Evolutionary conservation across 177 flowering plant genomes (phyloP), one percentile per base, ranked within the genome.

Genomic region (Vitis hybrid): DNA sequence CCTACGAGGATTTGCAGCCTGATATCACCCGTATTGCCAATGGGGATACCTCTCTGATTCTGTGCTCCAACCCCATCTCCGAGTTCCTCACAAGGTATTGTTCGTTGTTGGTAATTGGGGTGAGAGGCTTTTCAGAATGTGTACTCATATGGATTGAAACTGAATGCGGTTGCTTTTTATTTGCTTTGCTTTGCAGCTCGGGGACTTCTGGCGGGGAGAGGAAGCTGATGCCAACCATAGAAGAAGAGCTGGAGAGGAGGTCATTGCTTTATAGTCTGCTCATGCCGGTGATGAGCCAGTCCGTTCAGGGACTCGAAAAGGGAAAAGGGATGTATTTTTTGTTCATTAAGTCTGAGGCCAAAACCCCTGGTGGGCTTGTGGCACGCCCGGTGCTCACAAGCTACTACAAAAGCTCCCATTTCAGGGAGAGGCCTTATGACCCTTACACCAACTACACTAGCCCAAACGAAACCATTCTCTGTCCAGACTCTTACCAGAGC

Each of bases 321-420:
- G 99, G 98, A 79, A 93, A 93, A 81, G 98, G 94, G 76, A 93
- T 94, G 98, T 91, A 91, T 81, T 89, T 95, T 76, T 60, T 89
- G 70, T 95, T 93, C 78, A 82, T 95, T 21, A 95, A 93, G 78
- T 87, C 92, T 0, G 99, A 93, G 71, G 83, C 93, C 9, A 89
- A 87, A 54, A 95, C 99, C 1, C 97, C 97, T 0, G 83, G 93
- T 27, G 99, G 98, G 4, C 82, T 95, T 1, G 69, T 83, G 17
- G 97, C 98, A 27, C 86, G 98, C 3, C 93, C 99, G 0, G 97
- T 89, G 11, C 76, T 93, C n/a, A 93, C 99, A 5, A 93, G 98
- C 73, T 91, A 89, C 79, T 93, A 89, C 86, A 95, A 93, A 58
- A 89, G 94, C 77, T 67, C 85, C 21, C 92, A 93, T 66, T 91